Percentiles rank a stretch among this genome's conserved stretches.
Evolutionary conservation across 192 early-diverging fungal species (phyloP).

Genomic region (Thamnidium elegans): DNA sequence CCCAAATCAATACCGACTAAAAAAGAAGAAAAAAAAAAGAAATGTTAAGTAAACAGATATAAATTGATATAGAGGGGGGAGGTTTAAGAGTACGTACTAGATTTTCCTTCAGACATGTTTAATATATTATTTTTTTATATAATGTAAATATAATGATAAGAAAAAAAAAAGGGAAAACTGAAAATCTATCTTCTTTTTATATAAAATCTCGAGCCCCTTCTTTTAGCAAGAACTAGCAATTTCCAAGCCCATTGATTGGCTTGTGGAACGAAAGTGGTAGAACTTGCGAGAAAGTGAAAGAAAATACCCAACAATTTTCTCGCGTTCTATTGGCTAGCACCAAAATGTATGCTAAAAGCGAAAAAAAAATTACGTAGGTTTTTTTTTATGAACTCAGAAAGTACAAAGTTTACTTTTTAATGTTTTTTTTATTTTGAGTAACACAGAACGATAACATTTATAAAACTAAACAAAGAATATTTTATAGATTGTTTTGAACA

Average conservation of each 20-base stretch:
- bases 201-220: background rate
- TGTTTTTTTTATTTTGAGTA: no score
- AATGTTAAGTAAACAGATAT: background rate
- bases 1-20: constrained; percentile 89
- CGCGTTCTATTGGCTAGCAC: no score
- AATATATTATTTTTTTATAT: background rate
- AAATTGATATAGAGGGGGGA: background rate
- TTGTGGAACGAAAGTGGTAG: no score
- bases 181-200: constrained; percentile 3
- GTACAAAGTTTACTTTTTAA: no score
- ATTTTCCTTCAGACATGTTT: constrained; percentile 8
- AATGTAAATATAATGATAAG: background rate
- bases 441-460: no score
- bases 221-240: background rate
- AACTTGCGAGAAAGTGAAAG: no score
- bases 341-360: no score
- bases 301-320: no score
- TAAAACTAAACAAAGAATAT: no score
- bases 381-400: no score
- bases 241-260: no score
- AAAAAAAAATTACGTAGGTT: no score
- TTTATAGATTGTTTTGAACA: background rate
- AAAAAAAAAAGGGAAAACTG: background rate
- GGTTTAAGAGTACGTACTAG: background rate
- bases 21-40: background rate